Evolutionary conservation across 2,329 filamentous ascomycete species (phyloP).

Genomic region (Fusarium beomiforme): DNA sequence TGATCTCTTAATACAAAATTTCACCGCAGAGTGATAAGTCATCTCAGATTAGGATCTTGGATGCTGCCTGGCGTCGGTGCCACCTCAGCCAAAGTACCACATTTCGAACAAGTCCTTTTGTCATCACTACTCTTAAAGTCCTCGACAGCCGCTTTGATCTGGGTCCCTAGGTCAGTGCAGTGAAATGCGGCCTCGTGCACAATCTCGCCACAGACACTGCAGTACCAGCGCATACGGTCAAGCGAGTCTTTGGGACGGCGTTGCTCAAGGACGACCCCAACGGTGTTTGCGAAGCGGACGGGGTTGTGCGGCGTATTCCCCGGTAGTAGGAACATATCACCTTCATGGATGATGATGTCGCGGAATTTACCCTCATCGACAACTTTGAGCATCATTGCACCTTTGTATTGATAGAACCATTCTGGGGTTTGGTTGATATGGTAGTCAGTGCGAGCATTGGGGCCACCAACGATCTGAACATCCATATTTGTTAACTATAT

Average conservation of each 20-base stretch:
- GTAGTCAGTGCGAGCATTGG: constrained; percentile 96
- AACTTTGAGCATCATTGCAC: constrained; percentile 92
- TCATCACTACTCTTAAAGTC: constrained; percentile 75
- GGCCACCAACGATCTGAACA: constrained; percentile 85
- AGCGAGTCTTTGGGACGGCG: constrained; percentile 73
- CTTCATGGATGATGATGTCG: constrained; percentile 90
- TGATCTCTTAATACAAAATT: background rate
- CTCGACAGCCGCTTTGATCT: constrained; percentile 93
- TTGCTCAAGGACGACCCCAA: constrained; percentile 94
- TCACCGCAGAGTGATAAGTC: background rate
- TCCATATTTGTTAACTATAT: background rate
- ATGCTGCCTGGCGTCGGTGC: constrained; percentile 70
- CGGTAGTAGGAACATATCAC: constrained; percentile 92
- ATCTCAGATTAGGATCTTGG: constrained; percentile 64
- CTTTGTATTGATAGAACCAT: constrained; percentile 98
- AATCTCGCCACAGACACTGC: constrained; percentile 71
- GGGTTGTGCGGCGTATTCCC: constrained; percentile 97
- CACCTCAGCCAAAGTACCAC: constrained; percentile 79
- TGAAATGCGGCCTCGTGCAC: constrained; percentile 90
- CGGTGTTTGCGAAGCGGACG: constrained; percentile 89
- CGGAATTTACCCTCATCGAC: constrained; percentile 78
- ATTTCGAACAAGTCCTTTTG: constrained; percentile 79
- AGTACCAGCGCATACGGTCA: constrained; percentile 93
- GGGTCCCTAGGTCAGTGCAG: constrained; percentile 89
- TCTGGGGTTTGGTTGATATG: constrained; percentile 97